Conservation (phyloP, 441 rosid genomes). For the Euphorbia celastroides region DNA sequence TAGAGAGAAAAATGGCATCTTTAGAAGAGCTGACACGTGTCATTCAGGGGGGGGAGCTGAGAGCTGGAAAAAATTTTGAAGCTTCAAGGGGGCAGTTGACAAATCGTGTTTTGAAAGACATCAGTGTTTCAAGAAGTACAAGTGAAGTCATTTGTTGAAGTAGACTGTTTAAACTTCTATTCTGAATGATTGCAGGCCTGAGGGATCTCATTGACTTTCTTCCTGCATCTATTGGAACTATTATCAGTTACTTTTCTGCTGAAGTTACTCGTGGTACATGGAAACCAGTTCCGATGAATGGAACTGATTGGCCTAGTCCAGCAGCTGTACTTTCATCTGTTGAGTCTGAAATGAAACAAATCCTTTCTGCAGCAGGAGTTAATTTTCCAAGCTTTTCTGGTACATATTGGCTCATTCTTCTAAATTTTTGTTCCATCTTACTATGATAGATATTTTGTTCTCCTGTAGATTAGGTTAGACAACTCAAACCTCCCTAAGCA, state of each 20-base stretch:
- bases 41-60: no score
- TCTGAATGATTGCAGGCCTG: conserved; percentile 40
- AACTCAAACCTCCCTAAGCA: background rate
- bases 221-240: conserved; percentile 56
- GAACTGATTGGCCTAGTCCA: conserved; percentile 77
- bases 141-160: background rate
- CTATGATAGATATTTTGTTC: background rate
- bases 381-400: conserved; percentile 36
- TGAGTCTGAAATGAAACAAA: conserved; percentile 50
- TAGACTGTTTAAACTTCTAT: conserved; percentile 10
- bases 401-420: conserved; percentile 17
- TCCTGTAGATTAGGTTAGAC: background rate
- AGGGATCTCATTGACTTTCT: conserved; percentile 64
- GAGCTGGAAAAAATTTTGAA: no score
- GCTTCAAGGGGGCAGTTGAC: no score
- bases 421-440: background rate
- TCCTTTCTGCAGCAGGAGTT: conserved; percentile 53
- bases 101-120: background rate
- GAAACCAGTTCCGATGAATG: conserved; percentile 72
- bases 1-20: no score
- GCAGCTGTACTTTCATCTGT: conserved; percentile 37
- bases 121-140: background rate
- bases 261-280: conserved; percentile 62
- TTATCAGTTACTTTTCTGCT: conserved; percentile 55
- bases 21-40: no score